These are phyloP conservation scores for Diaporthe ilicicola DNA, from an alignment of 2,329 filamentous ascomycete genomes.

Conservation along the genomic window DNA sequence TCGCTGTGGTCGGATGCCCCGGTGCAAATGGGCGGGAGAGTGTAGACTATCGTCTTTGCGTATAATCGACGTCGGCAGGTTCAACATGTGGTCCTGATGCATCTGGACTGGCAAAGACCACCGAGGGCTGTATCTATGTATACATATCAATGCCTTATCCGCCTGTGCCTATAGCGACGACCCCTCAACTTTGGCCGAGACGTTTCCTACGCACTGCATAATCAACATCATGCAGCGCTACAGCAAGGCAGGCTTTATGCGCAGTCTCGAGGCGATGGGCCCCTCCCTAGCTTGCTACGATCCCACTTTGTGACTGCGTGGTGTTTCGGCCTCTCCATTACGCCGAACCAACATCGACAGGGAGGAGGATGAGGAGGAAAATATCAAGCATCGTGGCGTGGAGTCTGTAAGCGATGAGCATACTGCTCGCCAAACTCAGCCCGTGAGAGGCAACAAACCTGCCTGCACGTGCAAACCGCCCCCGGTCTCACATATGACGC, in stretches of 20 bases:
- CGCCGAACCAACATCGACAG: not conserved
- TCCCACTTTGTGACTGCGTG: not conserved
- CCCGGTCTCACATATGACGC: not conserved
- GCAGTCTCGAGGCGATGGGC: not conserved
- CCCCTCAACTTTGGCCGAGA: constrained; percentile 7
- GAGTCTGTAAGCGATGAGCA: not conserved
- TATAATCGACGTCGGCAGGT: not conserved
- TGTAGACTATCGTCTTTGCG: not conserved
- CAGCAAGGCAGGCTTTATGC: not conserved
- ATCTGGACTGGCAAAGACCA: not conserved
- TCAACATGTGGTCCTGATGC: not conserved
- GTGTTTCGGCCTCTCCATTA: constrained; percentile 6
- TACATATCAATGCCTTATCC: not conserved
- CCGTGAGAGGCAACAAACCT: not conserved
- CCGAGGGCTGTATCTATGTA: not conserved
- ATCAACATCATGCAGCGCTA: constrained; percentile 4
- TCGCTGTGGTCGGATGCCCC: not conserved
- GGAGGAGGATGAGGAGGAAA: not conserved
- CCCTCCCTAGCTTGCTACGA: not conserved
- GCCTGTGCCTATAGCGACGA: not conserved
- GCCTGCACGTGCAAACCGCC: not conserved
- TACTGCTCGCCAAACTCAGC: not conserved
- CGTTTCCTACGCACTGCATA: not conserved
- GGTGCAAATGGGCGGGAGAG: not conserved
- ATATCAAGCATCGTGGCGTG: not conserved